A percentile compares a stretch with the other conserved stretches of the same genome.
Evolutionary conservation across 805 yeast genomes (phyloP).

Genomic region (Nematodospora valgi): DNA sequence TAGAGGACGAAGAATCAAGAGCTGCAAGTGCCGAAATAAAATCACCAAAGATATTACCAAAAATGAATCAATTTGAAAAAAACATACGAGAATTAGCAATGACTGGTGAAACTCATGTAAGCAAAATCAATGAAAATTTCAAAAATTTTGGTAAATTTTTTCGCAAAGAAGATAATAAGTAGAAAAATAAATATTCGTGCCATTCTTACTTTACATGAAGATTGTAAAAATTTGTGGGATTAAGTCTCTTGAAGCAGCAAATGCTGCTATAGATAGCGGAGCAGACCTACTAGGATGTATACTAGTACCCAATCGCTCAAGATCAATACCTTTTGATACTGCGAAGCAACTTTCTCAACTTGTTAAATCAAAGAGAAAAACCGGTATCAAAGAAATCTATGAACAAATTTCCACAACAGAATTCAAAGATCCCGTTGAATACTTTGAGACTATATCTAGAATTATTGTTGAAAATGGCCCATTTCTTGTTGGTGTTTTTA

Average conservation of each 20-base stretch:
- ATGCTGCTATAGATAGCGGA: constrained; percentile 63
- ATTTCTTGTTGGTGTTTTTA: constrained; percentile 82
- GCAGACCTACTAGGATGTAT: constrained; percentile 83
- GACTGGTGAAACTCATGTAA: constrained; percentile 64
- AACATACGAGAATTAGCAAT: constrained; percentile 44
- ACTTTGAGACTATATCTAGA: constrained; percentile 23
- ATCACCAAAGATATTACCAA: constrained; percentile 28
- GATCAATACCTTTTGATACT: constrained; percentile 53
- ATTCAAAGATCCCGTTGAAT: constrained; percentile 18
- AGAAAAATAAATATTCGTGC: constrained; percentile 2
- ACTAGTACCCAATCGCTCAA: constrained; percentile 73
- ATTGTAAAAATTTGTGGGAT: constrained; percentile 88
- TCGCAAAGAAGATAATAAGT: constrained; percentile 26
- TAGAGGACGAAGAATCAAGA: constrained; percentile 23
- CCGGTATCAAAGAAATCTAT: constrained; percentile 18
- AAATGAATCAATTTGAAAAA: constrained; percentile 25
- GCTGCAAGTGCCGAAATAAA: constrained; percentile 13
- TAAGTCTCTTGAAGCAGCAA: constrained; percentile 63
- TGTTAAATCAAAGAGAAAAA: constrained; percentile 22
- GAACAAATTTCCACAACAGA: constrained; percentile 9
- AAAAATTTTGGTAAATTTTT: constrained; percentile 57
- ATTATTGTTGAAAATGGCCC: constrained; percentile 50
- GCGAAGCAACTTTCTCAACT: constrained; percentile 26
- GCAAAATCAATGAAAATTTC: constrained; percentile 63
- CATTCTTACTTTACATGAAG: constrained; percentile 14